Conservation (phyloP, 805 yeast species). For the Metschnikowia lunata region DNA sequence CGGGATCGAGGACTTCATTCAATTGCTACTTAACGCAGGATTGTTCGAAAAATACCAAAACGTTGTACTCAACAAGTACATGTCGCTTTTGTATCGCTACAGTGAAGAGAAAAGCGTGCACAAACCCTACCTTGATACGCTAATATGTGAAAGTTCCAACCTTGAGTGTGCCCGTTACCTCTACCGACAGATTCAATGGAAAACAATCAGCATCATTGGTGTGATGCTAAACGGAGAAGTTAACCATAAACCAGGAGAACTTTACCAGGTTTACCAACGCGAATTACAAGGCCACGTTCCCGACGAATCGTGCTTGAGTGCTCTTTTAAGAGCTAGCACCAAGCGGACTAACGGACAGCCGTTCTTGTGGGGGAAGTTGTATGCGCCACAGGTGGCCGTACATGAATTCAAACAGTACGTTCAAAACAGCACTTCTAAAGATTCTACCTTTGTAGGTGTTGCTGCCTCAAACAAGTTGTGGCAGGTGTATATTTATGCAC, state of each 20-base stretch:
- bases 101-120: slow-evolving; percentile 12
- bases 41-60: slow-evolving; percentile 16
- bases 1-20: slow-evolving; percentile 21
- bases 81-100: slow-evolving; percentile 17
- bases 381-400: slow-evolving; percentile 58
- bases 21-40: slow-evolving; percentile 8
- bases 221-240: slow-evolving; percentile 37
- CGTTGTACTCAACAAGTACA: slow-evolving; percentile 27
- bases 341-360: slow-evolving; percentile 15
- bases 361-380: slow-evolving; percentile 46
- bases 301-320: slow-evolving; percentile 30
- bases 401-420: slow-evolving; percentile 50
- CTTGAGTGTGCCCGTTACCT: slow-evolving; percentile 25
- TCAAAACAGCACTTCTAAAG: neutral
- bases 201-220: slow-evolving; percentile 28
- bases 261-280: slow-evolving; percentile 26
- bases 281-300: slow-evolving; percentile 24
- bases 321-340: slow-evolving; percentile 49
- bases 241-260: slow-evolving; percentile 21
- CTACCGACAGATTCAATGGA: slow-evolving; percentile 20
- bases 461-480: slow-evolving; percentile 40
- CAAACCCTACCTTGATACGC: slow-evolving; percentile 13
- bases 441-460: slow-evolving; percentile 6
- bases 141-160: slow-evolving; percentile 9
- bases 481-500: slow-evolving; percentile 47